Conservation (phyloP, 2,329 filamentous ascomycete genomes). For the Aspergillus aculeatus region DNA sequence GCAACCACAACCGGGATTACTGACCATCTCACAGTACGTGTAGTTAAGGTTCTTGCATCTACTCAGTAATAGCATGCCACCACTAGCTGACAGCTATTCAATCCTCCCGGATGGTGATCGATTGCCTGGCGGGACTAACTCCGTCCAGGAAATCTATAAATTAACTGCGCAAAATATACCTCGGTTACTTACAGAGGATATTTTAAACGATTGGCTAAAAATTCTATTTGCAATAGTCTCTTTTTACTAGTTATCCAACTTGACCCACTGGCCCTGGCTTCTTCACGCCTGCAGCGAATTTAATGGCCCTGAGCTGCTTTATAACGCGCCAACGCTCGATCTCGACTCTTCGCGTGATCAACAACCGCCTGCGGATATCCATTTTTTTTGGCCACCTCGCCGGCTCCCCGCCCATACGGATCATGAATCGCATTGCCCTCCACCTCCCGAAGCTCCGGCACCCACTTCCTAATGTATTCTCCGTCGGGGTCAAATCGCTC, state of each 20-base stretch:
- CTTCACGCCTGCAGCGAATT: not conserved
- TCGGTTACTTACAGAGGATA: not conserved
- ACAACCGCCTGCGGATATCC: conserved; percentile 77
- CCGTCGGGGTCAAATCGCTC: conserved; percentile 81
- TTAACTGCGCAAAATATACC: not conserved
- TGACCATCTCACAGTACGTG: no score
- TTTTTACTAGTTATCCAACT: not conserved
- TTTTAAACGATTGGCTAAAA: not conserved
- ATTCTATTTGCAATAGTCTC: not conserved
- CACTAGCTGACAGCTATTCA: not conserved
- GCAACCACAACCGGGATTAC: not conserved
- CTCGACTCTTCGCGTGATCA: conserved; percentile 67
- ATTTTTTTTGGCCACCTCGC: conserved; percentile 57
- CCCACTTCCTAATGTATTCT: conserved; percentile 78
- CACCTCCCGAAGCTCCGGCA: conserved; percentile 68
- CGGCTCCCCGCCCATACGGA: conserved; percentile 68
- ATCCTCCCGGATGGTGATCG: not conserved
- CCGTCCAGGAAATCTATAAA: not conserved
- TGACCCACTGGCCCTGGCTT: not conserved
- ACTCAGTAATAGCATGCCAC: no score
- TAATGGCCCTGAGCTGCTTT: conserved; percentile 54
- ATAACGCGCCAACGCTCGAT: conserved; percentile 67
- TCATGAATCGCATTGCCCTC: conserved; percentile 73
- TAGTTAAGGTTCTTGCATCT: no score
- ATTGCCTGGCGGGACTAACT: not conserved